Base-by-base conservation (phyloP, 768 basidiomycete species). In the Mrakia blollopis region DNA sequence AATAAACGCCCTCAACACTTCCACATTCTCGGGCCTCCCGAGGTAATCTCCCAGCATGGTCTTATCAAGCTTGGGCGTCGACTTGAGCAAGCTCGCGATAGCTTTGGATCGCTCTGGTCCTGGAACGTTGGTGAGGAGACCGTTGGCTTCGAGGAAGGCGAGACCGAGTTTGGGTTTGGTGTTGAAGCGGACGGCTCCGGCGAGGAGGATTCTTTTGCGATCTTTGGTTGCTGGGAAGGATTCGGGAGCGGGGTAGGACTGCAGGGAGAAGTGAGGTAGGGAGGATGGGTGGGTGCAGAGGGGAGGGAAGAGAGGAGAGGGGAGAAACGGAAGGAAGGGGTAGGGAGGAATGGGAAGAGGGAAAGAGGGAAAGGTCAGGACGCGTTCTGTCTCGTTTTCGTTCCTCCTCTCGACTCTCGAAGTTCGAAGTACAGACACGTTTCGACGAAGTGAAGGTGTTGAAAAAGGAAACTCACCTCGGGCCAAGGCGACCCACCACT, bases 11-110 rank as follows among this genome's bases (percentile, higher is more conserved):
- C 89, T 92, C 70, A 98, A 84, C 1, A 98, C 82, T 7, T 92
- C 93, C 23, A 91, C 81, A 80, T 94, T 93, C 67, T 97, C 94
- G 14, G 92, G 91, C 78, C 89, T 89, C 9, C 94, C 94, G 68
- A 98, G 88, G 83, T 89, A 98, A 81, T 98, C 97, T 3, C 97
- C 97, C 0, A 99, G 86, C 0, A 96, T 84, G 71, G 92, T 91
- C 85, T 99, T 99, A 83, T 99, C 95, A 41, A 98, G 86, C 65
- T 91, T 86, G 9, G 91, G 89, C 71, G 90, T 92, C 61, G 86
- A 89, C 84, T 95, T 94, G 77, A 99, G 85, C 82, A 98, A 97
- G 65, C 81, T 87, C 10, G 97, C 96, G 37, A 98, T 86, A 80
- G 91, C 92, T 70, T 86, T 87, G 16, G 76, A 74, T 60, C 80